Evolutionary conservation across 176 grass and related monocot species (phyloP).

Genomic region (Tillandsia fasciculata): DNA sequence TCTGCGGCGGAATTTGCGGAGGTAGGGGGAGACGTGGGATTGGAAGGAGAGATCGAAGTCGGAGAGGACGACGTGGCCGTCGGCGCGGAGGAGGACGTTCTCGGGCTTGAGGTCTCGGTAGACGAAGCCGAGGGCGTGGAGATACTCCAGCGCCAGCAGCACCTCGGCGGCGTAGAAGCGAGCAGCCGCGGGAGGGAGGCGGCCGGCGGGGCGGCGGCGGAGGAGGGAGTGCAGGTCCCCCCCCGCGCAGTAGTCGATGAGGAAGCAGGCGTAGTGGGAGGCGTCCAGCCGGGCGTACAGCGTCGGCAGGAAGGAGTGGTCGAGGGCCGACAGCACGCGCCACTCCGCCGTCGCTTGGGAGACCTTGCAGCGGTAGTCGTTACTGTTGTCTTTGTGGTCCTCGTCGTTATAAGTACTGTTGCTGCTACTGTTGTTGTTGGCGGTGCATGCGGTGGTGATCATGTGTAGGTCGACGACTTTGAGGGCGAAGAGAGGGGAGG

Average conservation of each 20-base stretch:
- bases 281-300: constrained; percentile 85
- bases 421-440: too few relatives aligned
- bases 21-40: constrained; percentile 48
- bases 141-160: constrained; percentile 83
- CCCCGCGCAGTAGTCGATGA: constrained; percentile 81
- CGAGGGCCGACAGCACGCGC: constrained; percentile 58
- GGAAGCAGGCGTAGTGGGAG: constrained; percentile 72
- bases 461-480: constrained; percentile 65
- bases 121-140: constrained; percentile 81
- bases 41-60: constrained; percentile 85
- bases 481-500: constrained; percentile 58
- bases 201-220: constrained; percentile 39
- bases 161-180: constrained; percentile 85
- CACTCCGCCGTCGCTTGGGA: constrained; percentile 66
- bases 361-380: constrained; percentile 34
- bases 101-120: constrained; percentile 96
- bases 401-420: too few relatives aligned
- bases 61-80: constrained; percentile 83
- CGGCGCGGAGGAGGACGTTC: constrained; percentile 71
- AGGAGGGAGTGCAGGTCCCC: constrained; percentile 74
- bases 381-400: constrained; percentile 26
- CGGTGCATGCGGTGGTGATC: too few relatives aligned
- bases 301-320: constrained; percentile 85
- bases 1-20: constrained; percentile 20
- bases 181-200: constrained; percentile 49